A percentile compares a stretch with the other conserved stretches of the same genome.
Conservation (phyloP, 441 rosid species). For the Gossypium gossypioides region DNA sequence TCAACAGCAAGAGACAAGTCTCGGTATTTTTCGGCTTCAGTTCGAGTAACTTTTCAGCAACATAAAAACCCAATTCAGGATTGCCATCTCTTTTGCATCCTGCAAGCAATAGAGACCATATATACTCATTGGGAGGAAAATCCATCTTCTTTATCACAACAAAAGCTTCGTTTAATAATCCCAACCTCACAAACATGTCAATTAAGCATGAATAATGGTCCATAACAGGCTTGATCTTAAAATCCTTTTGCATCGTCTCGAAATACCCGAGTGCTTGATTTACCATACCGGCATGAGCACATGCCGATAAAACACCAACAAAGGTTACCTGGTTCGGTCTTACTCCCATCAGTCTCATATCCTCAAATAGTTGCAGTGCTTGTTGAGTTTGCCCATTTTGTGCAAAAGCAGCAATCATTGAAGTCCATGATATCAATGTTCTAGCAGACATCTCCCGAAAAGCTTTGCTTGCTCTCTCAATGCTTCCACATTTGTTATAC, state of each 20-base stretch:
- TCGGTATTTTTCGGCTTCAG: constrained; percentile 29
- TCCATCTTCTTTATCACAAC: constrained; percentile 31
- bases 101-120: constrained; percentile 30
- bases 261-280: constrained; percentile 39
- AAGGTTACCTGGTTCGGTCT: constrained; percentile 48
- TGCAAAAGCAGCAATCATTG: constrained; percentile 45
- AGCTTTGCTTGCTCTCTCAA: constrained; percentile 36
- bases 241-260: constrained; percentile 39
- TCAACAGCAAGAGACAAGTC: constrained; percentile 25
- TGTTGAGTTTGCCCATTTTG: constrained; percentile 30
- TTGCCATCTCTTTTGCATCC: constrained; percentile 38
- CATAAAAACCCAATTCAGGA: constrained; percentile 31
- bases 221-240: constrained; percentile 41
- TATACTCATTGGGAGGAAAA: constrained; percentile 28
- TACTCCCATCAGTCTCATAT: constrained; percentile 36
- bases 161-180: constrained; percentile 35
- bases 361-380: constrained; percentile 49
- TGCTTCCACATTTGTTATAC: constrained; percentile 49
- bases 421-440: constrained; percentile 56
- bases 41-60: constrained; percentile 37
- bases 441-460: constrained; percentile 41
- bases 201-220: constrained; percentile 38
- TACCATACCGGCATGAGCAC: constrained; percentile 41
- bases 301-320: constrained; percentile 49
- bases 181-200: constrained; percentile 37